A percentile compares a stretch with the other conserved stretches of the same genome.
Conservation (phyloP, 768 basidiomycete genomes). For the Mycena pura region DNA sequence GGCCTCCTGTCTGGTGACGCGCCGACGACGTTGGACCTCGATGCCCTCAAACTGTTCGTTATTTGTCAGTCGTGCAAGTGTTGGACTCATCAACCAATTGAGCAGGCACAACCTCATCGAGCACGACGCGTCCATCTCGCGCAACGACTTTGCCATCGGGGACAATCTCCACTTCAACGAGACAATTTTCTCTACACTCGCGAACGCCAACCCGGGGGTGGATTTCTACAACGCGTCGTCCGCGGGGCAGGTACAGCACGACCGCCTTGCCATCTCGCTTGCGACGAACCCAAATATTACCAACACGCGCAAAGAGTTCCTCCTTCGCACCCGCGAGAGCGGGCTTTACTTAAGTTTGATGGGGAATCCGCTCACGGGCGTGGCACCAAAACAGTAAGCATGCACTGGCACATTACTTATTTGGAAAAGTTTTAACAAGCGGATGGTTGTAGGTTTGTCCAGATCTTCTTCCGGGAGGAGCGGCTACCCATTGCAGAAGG, state of each 20-base stretch:
- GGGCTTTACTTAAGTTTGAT: constrained; percentile 23
- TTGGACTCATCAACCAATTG: neutral
- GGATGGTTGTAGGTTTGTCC: constrained; percentile 24
- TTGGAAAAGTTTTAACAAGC: too few relatives aligned
- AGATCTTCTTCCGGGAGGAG: constrained; percentile 28
- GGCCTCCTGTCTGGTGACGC: constrained; percentile 1
- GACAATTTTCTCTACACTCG: constrained; percentile 18
- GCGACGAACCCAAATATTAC: constrained; percentile 15
- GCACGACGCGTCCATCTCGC: constrained; percentile 25
- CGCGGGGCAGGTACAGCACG: constrained; percentile 21
- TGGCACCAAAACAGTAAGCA: constrained; percentile 26
- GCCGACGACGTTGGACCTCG: constrained; percentile 9
- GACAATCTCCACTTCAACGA: constrained; percentile 28
- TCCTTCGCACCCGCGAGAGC: constrained; percentile 18
- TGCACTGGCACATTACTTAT: too few relatives aligned
- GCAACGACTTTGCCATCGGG: constrained; percentile 12
- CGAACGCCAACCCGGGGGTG: constrained; percentile 25
- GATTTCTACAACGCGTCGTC: constrained; percentile 27
- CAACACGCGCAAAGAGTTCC: constrained; percentile 24
- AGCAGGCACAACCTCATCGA: constrained; percentile 18
- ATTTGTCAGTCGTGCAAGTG: too few relatives aligned
- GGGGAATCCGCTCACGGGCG: constrained; percentile 15
- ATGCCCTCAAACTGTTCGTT: constrained; percentile 25
- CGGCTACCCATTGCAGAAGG: constrained; percentile 28
- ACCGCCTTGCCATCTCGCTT: constrained; percentile 14